phyloP scores from a whole-genome alignment of 1,139 yeast genomes.

The Sugiyamaella sp. region DNA sequence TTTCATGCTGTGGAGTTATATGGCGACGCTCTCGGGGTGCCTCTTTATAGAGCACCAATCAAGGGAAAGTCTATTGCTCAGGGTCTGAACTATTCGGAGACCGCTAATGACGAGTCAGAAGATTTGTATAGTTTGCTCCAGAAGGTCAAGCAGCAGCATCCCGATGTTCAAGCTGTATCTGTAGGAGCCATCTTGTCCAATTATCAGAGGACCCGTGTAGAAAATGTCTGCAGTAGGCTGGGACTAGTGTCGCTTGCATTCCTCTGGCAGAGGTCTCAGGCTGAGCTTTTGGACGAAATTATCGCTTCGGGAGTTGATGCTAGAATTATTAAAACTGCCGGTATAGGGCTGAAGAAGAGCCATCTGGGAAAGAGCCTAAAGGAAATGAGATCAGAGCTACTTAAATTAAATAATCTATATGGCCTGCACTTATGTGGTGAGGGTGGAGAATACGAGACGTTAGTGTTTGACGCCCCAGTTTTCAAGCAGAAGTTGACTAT shows the following conservation, averaged over 20 bases:
- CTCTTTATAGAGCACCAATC: conserved; percentile 74
- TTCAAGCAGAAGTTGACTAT: conserved; percentile 62
- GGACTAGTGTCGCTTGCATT: conserved; percentile 71
- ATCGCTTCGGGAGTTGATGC: conserved; percentile 75
- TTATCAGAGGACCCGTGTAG: conserved; percentile 91
- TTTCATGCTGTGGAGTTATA: conserved; percentile 73
- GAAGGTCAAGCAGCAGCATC: conserved; percentile 55
- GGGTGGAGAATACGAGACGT: conserved; percentile 96
- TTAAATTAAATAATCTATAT: conserved; percentile 60
- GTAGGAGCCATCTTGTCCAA: conserved; percentile 95
- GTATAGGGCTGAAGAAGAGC: conserved; percentile 67
- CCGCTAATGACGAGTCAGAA: conserved; percentile 82
- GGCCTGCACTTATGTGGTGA: conserved; percentile 97
- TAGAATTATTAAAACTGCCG: conserved; percentile 87
- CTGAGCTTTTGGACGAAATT: conserved; percentile 81
- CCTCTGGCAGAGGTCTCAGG: conserved; percentile 88
- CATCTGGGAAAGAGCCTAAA: conserved; percentile 72
- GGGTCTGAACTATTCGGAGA: conserved; percentile 63
- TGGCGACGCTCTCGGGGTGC: conserved; percentile 72
- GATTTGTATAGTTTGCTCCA: conserved; percentile 62
- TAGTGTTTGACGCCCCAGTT: conserved; percentile 87
- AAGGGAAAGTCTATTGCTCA: conserved; percentile 65
- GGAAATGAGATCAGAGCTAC: conserved; percentile 61
- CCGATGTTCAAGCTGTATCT: conserved; percentile 81
- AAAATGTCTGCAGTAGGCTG: conserved; percentile 78